Base-by-base conservation (phyloP, 2,329 filamentous ascomycete genomes). In the Cadophora sp. region DNA sequence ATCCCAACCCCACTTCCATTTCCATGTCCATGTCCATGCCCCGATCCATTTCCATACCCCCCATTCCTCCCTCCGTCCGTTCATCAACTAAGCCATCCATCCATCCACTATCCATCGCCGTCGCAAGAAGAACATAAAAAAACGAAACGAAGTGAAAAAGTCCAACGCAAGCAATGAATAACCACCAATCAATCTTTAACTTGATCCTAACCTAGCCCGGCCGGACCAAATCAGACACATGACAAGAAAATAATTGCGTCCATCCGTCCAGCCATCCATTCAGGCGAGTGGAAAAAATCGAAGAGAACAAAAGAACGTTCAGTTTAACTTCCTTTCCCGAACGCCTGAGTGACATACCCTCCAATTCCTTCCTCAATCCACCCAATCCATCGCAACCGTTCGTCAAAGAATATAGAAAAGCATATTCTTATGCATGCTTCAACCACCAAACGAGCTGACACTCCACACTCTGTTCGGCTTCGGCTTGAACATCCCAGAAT, bases 391-490 rank as follows among this genome's bases (percentile, higher is more conserved):
- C 8, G 16, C 43, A 45, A 7, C 3, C 14, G 3, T n/a, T 45
- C 14, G 16, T 20, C 43, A 7, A 45, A 20, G 16, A 45, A 45
- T 45, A 45, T 45, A 45, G 43, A 45, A 45, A 45, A 5, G 14
- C 3, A 45, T 45, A 45, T 45, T 45, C 43, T n/a, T 56, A 56
- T 56, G 53, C 53, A 56, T 33, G 53, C 53, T 36, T 56, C 30
- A 56, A 20, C 14, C 53, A 39, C 33, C 53, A 9, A 56, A 39
- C 11, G 33, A 56, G 33, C 53, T 56, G 36, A 41, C 30, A 41
- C 33, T 56, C 53, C 30, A 56, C 33, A 22, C 16, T 18, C 30
- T 56, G 30, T 30, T 55, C 51, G 27, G 51, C 27, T 55, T 55
- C 51, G 3, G 5, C 27, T 36, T 30, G 27, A 36, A 24, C 27